Percentiles rank a stretch among this genome's conserved stretches.
phyloP scores from a whole-genome alignment of 2,329 filamentous ascomycete species.

The Clarireedia paspali region DNA sequence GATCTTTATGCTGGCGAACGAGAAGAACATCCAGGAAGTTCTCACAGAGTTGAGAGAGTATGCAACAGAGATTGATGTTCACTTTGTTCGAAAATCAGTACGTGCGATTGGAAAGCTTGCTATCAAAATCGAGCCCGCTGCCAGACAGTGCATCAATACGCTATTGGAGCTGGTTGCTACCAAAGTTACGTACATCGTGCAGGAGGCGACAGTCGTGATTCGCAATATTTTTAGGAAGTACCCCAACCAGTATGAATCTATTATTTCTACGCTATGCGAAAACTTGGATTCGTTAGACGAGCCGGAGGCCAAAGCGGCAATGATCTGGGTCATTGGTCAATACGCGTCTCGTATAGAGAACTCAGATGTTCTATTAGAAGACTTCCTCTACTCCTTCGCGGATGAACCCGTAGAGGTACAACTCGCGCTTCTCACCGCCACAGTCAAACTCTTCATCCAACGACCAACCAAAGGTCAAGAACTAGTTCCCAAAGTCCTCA shows the following conservation, averaged over 20 bases:
- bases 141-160: slow-evolving; percentile 83
- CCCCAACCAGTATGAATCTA: slow-evolving; percentile 96
- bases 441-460: slow-evolving; percentile 96
- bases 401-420: slow-evolving; percentile 96
- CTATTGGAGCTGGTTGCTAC: slow-evolving; percentile 89
- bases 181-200: slow-evolving; percentile 98
- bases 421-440: slow-evolving; percentile 86
- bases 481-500: slow-evolving; percentile 86
- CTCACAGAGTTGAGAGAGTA: slow-evolving; percentile 92
- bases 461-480: slow-evolving; percentile 90
- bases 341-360: slow-evolving; percentile 98
- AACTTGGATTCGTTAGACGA: slow-evolving; percentile 95
- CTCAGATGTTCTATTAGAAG: slow-evolving; percentile 84
- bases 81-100: slow-evolving; percentile 96
- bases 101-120: slow-evolving; percentile 95
- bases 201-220: slow-evolving; percentile 97
- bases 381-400: slow-evolving; percentile 88
- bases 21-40: slow-evolving; percentile 92
- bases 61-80: slow-evolving; percentile 95
- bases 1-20: slow-evolving; percentile 96
- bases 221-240: slow-evolving; percentile 99
- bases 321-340: slow-evolving; percentile 99
- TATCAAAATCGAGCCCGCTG: slow-evolving; percentile 96
- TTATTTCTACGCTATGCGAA: slow-evolving; percentile 91
- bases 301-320: slow-evolving; percentile 94